Evolutionary conservation across 1,284 basidiomycete species (phyloP), one percentile per base, ranked within the genome.

Genomic region (Chiua sp.): DNA sequence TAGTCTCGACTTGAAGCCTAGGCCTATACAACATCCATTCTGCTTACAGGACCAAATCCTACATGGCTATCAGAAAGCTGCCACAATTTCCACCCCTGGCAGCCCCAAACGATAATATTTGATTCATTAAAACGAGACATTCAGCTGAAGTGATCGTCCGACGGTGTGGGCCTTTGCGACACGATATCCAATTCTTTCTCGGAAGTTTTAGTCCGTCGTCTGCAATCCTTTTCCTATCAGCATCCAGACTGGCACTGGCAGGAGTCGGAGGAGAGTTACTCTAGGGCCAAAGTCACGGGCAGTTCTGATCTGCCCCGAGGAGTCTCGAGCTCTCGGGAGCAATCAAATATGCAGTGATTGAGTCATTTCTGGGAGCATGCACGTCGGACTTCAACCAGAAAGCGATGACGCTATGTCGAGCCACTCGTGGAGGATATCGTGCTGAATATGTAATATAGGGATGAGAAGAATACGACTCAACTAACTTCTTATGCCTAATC

Each of bases 321-420:
- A 92, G 73, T 32, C 91, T 83, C 11, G 89, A 87, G 64, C 88
- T 87, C 72, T 93, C 91, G 26, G 91, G 74, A 35, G 86, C 72
- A 55, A 92, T 70, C 5, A 83, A 82, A 69, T 92, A 93, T 11
- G 92, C 88, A 0, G 91, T 91, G 3, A 87, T 90, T 0, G 81
- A 75, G 68, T 91, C 89, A 66, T 90, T 90, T 8, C 87, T 86
- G 3, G 91, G 91, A 4, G 87, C 87, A 69, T 91, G 85, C 3
- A 91, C 86, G 63, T 26, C 91, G 86, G 32, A 91, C 79, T 71
- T 93, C 91, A 26, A 26, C 87, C 89, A 93, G 63, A 93, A 87
- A 2, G 88, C 84, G 53, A 93, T 83, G 28, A 92, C 83, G 59
- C 87, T 85, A 68, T 93, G 88, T 15, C 88, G 81, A 16, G 89